Evolutionary conservation across 306 rosid species (phyloP), one percentile per base, ranked within the genome.

Genomic region (Hippophae rhamnoides): DNA sequence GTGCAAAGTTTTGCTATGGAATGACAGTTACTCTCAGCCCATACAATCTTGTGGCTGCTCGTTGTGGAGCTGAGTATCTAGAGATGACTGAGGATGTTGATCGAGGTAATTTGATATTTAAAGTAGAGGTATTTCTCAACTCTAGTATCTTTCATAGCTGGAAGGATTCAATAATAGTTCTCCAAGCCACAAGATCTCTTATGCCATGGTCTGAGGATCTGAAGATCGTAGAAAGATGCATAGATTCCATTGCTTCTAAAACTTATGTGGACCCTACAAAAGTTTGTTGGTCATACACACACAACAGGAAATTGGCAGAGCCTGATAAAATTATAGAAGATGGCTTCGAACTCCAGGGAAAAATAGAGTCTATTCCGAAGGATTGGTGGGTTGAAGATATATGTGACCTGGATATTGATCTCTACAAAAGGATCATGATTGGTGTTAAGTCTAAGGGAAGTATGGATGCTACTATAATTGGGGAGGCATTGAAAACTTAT

Each of bases 311-410:
- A 58, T 53, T 93, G 64, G 66, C 85, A 0, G 89, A 82, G 73
- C 77, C 66, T 5, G 87, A 80, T 56, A 79, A 71, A 66, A 80
- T 84, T 40, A 60, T 74, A 6, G 93, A 78, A 76, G 96, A 81
- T 63, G 79, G 72, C 69, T 57, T 63, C 52, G 63, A 74, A 38
- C 68, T 54, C 31, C 81, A 62, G 3, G 86, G 73, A 47, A 85
- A 77, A 72, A 13, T 69, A 10, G 93, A 85, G 49, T 66, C 67
- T 61, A 84, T 93, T 59, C 94, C 97, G 7, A 80, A 69, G 69
- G 99, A 93, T 79, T 93, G 99, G 99, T 93, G 99, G 99, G 89
- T 93, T 56, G 99, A 93, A 74, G 99, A 93, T 71, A 79, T 93
- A 73, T 88, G 99, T 51, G 97, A 93, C 76, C 79, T 93, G 62